Evolutionary conservation across 805 yeast genomes (phyloP).

Genomic region (Starmerella floricola): DNA sequence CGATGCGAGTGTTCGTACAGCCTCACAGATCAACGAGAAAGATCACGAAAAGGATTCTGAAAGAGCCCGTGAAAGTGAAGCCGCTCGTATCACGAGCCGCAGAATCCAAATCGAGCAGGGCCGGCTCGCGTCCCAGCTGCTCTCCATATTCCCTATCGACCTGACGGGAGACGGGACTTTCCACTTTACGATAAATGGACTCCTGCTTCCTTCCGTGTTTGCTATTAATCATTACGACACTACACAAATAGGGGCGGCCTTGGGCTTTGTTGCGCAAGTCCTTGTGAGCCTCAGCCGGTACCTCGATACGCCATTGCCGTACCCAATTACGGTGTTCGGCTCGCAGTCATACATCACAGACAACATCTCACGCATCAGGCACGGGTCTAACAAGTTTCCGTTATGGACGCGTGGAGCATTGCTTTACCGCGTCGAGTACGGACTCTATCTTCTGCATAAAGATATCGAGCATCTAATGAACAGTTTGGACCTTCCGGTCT

Average conservation of each 20-base stretch:
- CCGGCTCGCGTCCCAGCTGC: slow-evolving; percentile 25
- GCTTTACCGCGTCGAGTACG: slow-evolving; percentile 40
- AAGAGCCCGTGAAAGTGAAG: too few species aligned
- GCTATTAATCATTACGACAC: slow-evolving; percentile 28
- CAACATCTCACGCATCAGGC: slow-evolving; percentile 34
- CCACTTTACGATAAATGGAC: slow-evolving; percentile 30
- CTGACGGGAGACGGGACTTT: slow-evolving; percentile 19
- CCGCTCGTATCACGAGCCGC: too few species aligned
- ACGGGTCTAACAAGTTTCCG: slow-evolving; percentile 35
- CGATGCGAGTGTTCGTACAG: too few species aligned
- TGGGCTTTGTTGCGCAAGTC: slow-evolving; percentile 38
- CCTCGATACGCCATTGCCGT: slow-evolving; percentile 37
- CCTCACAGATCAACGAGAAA: too few species aligned
- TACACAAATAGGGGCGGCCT: slow-evolving; percentile 36
- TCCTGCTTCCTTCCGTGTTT: slow-evolving; percentile 27
- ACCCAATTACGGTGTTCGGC: slow-evolving; percentile 39
- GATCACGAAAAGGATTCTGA: too few species aligned
- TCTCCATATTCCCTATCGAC: slow-evolving; percentile 27
- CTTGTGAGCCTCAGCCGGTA: slow-evolving; percentile 34
- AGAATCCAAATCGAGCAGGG: slow-evolving; percentile 17
- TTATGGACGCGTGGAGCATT: slow-evolving; percentile 38
- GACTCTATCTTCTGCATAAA: slow-evolving; percentile 35
- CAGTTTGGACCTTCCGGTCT: slow-evolving; percentile 26
- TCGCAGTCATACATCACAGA: slow-evolving; percentile 39
- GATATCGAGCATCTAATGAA: slow-evolving; percentile 37